These are phyloP conservation scores for Beta macrorhiza DNA, from an alignment of 179 eudicot species.

Conservation along the genomic window DNA sequence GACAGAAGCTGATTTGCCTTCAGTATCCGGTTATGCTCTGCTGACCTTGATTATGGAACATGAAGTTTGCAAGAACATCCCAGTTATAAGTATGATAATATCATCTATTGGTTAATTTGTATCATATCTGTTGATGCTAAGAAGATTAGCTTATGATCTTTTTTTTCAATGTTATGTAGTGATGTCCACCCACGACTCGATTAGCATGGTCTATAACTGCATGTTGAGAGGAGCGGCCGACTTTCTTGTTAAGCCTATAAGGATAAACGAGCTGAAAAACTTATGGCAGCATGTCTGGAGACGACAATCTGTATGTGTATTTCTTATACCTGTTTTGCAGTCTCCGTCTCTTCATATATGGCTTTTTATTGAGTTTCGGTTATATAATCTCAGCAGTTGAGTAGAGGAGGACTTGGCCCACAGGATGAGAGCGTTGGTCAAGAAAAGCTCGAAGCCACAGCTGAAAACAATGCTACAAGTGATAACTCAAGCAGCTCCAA, in stretches of 20 bases:
- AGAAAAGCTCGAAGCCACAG: constrained; percentile 62
- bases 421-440: constrained; percentile 50
- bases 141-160: constrained; percentile 4
- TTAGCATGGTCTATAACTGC: constrained; percentile 79
- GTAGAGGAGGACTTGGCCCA: constrained; percentile 34
- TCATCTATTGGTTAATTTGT: not conserved
- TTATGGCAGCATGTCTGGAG: constrained; percentile 99
- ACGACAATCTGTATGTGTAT: constrained; percentile 54
- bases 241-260: constrained; percentile 82
- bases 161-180: constrained; percentile 51
- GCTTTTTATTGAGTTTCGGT: not conserved
- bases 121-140: not conserved
- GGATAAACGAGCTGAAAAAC: constrained; percentile 82
- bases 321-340: not conserved
- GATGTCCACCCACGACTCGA: constrained; percentile 81
- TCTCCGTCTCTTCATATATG: not conserved
- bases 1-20: constrained; percentile 83
- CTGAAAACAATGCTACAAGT: constrained; percentile 65
- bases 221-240: constrained; percentile 89
- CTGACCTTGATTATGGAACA: constrained; percentile 79
- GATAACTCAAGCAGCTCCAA: constrained; percentile 63
- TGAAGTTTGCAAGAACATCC: constrained; percentile 78
- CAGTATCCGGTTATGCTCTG: constrained; percentile 80
- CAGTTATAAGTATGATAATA: constrained; percentile 75
- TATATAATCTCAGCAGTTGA: constrained; percentile 33